A percentile compares a stretch with the other conserved stretches of the same genome.
Conservation (phyloP, 176 grass and related monocot genomes). For the Tillandsia leiboldiana region DNA sequence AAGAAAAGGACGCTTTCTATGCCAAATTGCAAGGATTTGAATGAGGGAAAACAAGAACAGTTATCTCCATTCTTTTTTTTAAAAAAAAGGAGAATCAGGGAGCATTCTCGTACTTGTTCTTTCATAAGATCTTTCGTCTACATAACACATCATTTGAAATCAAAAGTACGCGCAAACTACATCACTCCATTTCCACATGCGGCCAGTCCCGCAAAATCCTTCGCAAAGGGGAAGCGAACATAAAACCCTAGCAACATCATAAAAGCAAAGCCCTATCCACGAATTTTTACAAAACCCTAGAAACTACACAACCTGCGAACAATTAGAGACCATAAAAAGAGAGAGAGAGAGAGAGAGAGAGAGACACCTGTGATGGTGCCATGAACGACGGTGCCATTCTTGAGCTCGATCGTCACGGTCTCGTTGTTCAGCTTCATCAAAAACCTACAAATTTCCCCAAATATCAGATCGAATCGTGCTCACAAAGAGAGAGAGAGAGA, state of each 20-base stretch:
- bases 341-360: constrained; percentile 12
- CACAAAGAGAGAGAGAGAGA: constrained; percentile 4
- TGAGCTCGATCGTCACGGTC: constrained; percentile 91
- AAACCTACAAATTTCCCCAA: constrained; percentile 41
- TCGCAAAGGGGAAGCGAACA: neutral
- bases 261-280: neutral
- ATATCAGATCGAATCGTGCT: constrained; percentile 16
- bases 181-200: neutral
- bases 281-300: neutral
- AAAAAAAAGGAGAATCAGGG: neutral
- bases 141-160: neutral
- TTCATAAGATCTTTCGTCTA: neutral
- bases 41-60: neutral
- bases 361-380: constrained; percentile 75
- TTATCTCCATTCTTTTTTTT: neutral
- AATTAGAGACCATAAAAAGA: neutral
- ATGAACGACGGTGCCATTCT: constrained; percentile 91
- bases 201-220: neutral
- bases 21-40: neutral
- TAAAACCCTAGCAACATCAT: neutral
- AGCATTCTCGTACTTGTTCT: neutral
- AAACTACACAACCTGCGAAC: neutral
- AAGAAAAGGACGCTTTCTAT: neutral
- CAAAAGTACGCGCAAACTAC: neutral
- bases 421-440: constrained; percentile 99